Percentiles rank a stretch among this genome's conserved stretches.
These are phyloP conservation scores for Carex pumila DNA, from an alignment of 176 grass and related monocot genomes.

Conservation along the genomic window DNA sequence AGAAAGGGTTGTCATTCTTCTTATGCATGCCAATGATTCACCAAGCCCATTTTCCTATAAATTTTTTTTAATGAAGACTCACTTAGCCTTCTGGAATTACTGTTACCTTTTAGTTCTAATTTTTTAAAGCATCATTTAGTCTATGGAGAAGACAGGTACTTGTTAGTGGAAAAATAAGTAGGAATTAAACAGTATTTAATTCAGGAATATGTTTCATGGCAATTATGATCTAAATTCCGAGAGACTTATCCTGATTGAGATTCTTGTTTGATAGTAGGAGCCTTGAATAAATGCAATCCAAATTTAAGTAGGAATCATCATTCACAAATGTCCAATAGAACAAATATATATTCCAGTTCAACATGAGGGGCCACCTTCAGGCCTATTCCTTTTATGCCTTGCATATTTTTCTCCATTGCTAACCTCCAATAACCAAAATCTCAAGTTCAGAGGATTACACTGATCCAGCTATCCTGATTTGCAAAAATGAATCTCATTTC, in stretches of 20 bases:
- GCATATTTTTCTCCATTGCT: neutral
- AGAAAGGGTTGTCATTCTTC: slow-evolving; percentile 57
- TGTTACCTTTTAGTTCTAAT: neutral
- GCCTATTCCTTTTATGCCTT: neutral
- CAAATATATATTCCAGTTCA: neutral
- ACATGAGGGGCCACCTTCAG: neutral
- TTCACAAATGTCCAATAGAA: neutral
- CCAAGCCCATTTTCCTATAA: slow-evolving; percentile 78
- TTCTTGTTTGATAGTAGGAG: neutral
- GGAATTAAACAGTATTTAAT: neutral
- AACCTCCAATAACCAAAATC: neutral
- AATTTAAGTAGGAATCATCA: neutral
- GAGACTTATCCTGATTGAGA: neutral
- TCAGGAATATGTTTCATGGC: neutral
- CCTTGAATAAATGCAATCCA: neutral
- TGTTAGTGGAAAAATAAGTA: neutral
- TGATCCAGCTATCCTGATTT: neutral
- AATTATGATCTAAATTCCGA: neutral
- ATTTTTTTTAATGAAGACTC: slow-evolving; percentile 14
- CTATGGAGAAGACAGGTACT: neutral
- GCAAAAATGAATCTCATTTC: neutral
- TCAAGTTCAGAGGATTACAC: neutral
- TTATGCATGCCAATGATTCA: slow-evolving; percentile 51
- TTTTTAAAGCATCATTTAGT: neutral
- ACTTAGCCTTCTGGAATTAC: neutral